A percentile compares a stretch with the other conserved stretches of the same genome.
phyloP scores from a whole-genome alignment of 345 rosid genomes.

The Moricandia moricandioides region DNA sequence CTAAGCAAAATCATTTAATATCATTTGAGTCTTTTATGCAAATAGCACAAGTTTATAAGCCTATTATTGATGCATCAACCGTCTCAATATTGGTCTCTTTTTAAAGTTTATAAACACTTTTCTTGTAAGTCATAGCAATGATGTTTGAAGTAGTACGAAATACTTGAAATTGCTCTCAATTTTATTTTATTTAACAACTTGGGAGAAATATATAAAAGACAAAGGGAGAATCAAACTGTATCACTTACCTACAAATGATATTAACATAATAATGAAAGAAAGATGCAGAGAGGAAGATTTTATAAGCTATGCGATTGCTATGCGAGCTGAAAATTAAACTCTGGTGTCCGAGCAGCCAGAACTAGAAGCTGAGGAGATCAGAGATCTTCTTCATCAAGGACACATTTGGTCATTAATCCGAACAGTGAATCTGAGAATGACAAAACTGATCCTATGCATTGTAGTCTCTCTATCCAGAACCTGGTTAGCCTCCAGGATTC shows the following conservation, averaged over 20 bases:
- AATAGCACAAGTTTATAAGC: neutral
- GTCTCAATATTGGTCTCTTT: neutral
- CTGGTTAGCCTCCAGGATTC: conserved; percentile 13
- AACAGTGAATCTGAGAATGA: neutral
- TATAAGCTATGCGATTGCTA: conserved; percentile 2
- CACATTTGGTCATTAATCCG: neutral
- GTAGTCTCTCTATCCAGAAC: conserved; percentile 9
- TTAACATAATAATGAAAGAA: conserved; percentile 25
- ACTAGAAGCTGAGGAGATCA: conserved; percentile 14
- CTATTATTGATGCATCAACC: neutral
- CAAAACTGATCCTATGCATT: conserved; percentile 21
- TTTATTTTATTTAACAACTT: conserved; percentile 1
- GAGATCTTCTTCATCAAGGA: conserved; percentile 23
- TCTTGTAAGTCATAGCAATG: neutral
- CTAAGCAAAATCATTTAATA: neutral
- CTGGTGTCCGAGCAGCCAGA: neutral
- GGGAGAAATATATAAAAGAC: conserved; percentile 3
- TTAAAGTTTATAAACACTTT: neutral
- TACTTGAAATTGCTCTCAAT: conserved; percentile 4
- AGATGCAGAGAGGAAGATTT: conserved; percentile 1
- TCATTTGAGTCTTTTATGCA: neutral
- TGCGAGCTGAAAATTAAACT: conserved; percentile 31
- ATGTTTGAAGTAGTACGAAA: neutral
- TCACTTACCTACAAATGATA: conserved; percentile 28
- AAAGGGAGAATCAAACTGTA: conserved; percentile 11